Base-by-base conservation (phyloP, 139 green algal genomes). In the Coelastrella sp. region DNA sequence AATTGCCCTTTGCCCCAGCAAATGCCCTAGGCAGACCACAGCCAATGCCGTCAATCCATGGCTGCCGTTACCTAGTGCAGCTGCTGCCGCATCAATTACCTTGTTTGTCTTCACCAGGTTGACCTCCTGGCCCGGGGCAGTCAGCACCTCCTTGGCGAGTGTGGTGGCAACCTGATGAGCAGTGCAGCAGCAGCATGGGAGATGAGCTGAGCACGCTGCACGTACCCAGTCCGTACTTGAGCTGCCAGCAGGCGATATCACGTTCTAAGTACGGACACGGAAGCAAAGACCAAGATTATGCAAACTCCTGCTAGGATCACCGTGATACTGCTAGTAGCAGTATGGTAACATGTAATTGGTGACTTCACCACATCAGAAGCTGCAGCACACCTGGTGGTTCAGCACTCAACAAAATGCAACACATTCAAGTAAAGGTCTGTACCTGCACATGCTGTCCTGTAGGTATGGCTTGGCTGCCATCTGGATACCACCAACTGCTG, bases 21-120 rank as follows among this genome's bases (percentile, higher is more conserved):
- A 70, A 70, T 70, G 63, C 63, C 14, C 63, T 20, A 70, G 5
- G 14, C 63, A 70, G 63, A 49, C 35, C 35, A 49, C 35, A 49
- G 35, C 35, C 35, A 3, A 49, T 70, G 63, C 63, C 0, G 25
- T 79, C 63, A 63, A 56, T 14, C 17, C 24, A 57, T 65, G 75
- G 63, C 49, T 89, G 63, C 8, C 60, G 4, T 63, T 5, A 8
- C 60, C 9, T 20, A 12, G 12, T 70, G 61, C 12, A 70, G 61
- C 61, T 70, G 61, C 19, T 78, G 9, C 17, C 1, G 19, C 70
- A 11, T 25, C 35, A 5, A 91, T 85, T 76, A 96, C 94, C 95
- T 97, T 72, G 8, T 89, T 92, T 5, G 95, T 95, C 12, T 59
- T 61, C 8, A 99, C 65, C 7, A 99, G 74, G 93, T 96, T 95